A percentile compares a stretch with the other conserved stretches of the same genome.
phyloP scores from a whole-genome alignment of 306 rosid species.

The Sindora glabra region DNA sequence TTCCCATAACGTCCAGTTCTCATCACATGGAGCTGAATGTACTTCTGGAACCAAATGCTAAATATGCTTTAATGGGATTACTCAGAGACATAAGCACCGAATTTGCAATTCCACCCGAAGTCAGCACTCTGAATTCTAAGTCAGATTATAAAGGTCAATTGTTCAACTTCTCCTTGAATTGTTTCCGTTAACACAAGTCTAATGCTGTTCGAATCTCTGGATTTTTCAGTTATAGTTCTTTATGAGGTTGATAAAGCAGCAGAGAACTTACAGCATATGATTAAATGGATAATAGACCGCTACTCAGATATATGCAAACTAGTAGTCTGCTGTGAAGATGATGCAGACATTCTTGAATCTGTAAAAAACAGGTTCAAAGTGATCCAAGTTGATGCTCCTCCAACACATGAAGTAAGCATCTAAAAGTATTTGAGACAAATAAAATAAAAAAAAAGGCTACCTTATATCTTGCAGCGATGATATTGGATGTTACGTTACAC shows the following conservation, averaged over 20 bases:
- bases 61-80: conserved; percentile 70
- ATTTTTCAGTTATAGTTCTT: conserved; percentile 61
- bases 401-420: conserved; percentile 59
- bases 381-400: conserved; percentile 56
- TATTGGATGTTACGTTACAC: too few relatives aligned
- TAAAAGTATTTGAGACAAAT: too few relatives aligned
- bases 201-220: conserved; percentile 10
- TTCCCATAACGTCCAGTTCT: conserved; percentile 65
- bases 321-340: conserved; percentile 69
- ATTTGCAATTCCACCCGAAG: conserved; percentile 52
- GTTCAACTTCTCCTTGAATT: background rate
- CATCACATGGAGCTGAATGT: conserved; percentile 79
- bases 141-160: conserved; percentile 59
- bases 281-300: conserved; percentile 85
- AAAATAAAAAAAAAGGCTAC: background rate
- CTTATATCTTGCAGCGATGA: too few relatives aligned
- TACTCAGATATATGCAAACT: conserved; percentile 63
- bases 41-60: conserved; percentile 56
- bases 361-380: conserved; percentile 52
- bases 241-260: conserved; percentile 62
- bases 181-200: conserved; percentile 4
- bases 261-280: conserved; percentile 66
- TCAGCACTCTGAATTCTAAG: conserved; percentile 43
- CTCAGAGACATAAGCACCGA: conserved; percentile 67
- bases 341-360: conserved; percentile 38